These are phyloP conservation scores for Peronosclerospora sorghi DNA, from an alignment of 352 stramenopile species.

Conservation along the genomic window DNA sequence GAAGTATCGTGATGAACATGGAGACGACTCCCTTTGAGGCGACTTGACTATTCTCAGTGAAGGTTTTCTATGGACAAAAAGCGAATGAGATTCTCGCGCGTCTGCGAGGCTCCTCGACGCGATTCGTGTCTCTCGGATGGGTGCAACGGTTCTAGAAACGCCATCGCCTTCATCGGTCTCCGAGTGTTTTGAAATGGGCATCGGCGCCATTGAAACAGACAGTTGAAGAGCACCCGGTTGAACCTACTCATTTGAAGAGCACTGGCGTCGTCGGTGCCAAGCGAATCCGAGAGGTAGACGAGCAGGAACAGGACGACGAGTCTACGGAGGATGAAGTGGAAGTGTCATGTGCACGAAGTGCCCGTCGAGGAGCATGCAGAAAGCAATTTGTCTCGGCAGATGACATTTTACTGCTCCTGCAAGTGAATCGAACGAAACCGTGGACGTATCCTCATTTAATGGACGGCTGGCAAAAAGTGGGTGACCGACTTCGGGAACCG, in stretches of 20 bases:
- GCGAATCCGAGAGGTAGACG: background rate
- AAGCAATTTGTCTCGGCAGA: slow-evolving; percentile 31
- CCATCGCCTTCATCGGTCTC: slow-evolving; percentile 24
- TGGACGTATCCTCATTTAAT: slow-evolving; percentile 20
- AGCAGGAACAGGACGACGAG: background rate
- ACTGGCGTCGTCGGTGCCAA: background rate
- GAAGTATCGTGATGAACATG: slow-evolving; percentile 1
- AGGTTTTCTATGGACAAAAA: slow-evolving; percentile 19
- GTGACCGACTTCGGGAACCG: slow-evolving; percentile 6
- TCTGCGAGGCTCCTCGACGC: slow-evolving; percentile 1
- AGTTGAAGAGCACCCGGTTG: background rate
- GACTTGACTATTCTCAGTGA: slow-evolving; percentile 14
- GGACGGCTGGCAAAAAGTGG: slow-evolving; percentile 27
- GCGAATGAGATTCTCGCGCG: slow-evolving; percentile 26
- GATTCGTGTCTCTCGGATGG: slow-evolving; percentile 23
- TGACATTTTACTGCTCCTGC: slow-evolving; percentile 22
- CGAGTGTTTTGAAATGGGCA: background rate
- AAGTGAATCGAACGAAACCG: slow-evolving; percentile 19
- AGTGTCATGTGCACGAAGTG: too few species aligned
- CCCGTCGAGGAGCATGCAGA: background rate
- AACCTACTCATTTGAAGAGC: background rate
- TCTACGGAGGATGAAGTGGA: slow-evolving; percentile 2
- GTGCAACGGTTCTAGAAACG: slow-evolving; percentile 29
- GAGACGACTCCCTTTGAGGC: background rate
- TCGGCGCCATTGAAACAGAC: background rate